Base-by-base conservation (phyloP, 148 eudicot species). In the Chenopodium quinoa region DNA sequence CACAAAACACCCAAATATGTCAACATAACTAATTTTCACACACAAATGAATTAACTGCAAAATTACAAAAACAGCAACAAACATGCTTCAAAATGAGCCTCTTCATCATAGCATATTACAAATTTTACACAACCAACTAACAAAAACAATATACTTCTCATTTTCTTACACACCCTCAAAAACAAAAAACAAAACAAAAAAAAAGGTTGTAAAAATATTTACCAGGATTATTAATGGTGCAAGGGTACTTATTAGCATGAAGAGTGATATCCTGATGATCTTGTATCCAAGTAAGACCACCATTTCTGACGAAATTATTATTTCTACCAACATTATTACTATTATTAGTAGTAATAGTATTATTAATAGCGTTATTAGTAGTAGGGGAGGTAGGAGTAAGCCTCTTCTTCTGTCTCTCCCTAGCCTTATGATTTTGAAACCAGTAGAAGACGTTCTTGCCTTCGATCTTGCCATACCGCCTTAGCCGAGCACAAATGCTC, bases 371-470 rank as follows among this genome's bases (percentile, higher is more conserved):
- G 56, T 69, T 70, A 11, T 54, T 60, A 27, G 67, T 82, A 46
- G 75, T 48, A 74, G 63, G 9, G 17, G 77, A 48, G 10, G 75
- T 50, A 12, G 85, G 66, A 71, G 84, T 91, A 87, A 94, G 90
- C 65, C 93, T 88, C 87, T 92, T 96, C 92, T 94, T 96, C 90
- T 96, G 99, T 70, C 99, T 87, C 54, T 96, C 99, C 25, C 99
- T 89, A 47, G 99, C 99, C 78, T 96, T 96, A 52, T 96, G 99
- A 72, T 96, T 96, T 84, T 96, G 99, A 65, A 96, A 96, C 99
- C 99, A 96, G 58, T 96, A 96, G 27, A 96, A 96, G 40, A 96
- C 99, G 86, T 96, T 96, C 83, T 96, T 96, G 64, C 98, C 99
- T 60, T 96, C 99, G 71, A 96, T 94, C 90, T 96, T 96, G 1